phyloP scores from a whole-genome alignment of 2,329 filamentous ascomycete genomes.

The Penicillium brasilianum region DNA sequence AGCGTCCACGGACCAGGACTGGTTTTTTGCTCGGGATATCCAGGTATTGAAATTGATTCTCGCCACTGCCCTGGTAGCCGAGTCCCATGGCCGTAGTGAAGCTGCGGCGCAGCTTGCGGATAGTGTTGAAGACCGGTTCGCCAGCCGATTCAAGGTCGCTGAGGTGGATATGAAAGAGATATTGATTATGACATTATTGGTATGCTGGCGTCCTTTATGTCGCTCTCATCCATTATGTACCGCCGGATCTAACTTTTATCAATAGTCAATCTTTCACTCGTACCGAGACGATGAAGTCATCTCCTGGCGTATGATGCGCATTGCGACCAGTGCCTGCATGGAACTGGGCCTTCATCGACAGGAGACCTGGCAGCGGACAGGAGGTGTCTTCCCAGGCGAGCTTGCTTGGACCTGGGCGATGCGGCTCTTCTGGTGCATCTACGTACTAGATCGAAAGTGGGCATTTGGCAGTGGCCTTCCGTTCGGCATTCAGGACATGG shows the following conservation, averaged over 20 bases:
- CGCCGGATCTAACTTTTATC: not conserved
- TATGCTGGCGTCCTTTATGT: conserved; percentile 9
- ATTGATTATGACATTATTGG: conserved; percentile 40
- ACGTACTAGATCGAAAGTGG: conserved; percentile 58
- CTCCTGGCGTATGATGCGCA: conserved; percentile 55
- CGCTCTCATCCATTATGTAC: not conserved
- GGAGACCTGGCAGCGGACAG: conserved; percentile 45
- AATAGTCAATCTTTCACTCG: conserved; percentile 44
- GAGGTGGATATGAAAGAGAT: conserved; percentile 48
- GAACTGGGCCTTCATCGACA: conserved; percentile 57
- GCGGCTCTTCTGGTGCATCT: conserved; percentile 57
- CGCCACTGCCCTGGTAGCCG: conserved; percentile 74
- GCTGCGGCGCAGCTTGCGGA: conserved; percentile 44
- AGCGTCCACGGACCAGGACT: conserved; percentile 35
- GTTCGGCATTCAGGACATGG: conserved; percentile 55
- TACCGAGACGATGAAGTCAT: conserved; percentile 58
- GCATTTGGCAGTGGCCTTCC: conserved; percentile 59
- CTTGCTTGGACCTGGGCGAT: conserved; percentile 43
- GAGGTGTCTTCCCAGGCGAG: conserved; percentile 45
- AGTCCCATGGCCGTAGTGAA: conserved; percentile 76
- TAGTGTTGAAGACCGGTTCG: conserved; percentile 44
- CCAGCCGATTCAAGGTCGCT: conserved; percentile 39
- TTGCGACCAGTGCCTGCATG: conserved; percentile 54
- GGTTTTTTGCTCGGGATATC: conserved; percentile 55
- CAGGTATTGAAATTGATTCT: conserved; percentile 80